phyloP scores from a whole-genome alignment of 176 grass and related monocot genomes.

The Oryza longistaminata region DNA sequence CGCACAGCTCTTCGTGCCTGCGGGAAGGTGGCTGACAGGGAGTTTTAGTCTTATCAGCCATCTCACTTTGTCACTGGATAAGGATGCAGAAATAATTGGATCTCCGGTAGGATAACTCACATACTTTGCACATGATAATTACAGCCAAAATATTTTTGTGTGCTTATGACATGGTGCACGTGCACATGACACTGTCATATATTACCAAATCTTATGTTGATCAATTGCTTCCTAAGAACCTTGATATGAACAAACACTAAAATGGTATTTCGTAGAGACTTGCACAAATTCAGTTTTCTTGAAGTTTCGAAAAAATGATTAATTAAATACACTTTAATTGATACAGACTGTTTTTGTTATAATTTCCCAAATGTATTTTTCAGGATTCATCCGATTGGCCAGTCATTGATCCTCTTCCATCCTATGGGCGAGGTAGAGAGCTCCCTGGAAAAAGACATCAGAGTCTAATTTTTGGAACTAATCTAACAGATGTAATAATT shows the following conservation, averaged over 20 bases:
- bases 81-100: slow-evolving; percentile 88
- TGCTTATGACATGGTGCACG: background rate
- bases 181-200: background rate
- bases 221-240: background rate
- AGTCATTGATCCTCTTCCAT: slow-evolving; percentile 81
- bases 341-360: background rate
- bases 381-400: slow-evolving; percentile 80
- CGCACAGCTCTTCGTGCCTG: slow-evolving; percentile 86
- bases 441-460: slow-evolving; percentile 83
- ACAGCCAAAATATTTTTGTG: background rate
- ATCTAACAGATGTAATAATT: slow-evolving; percentile 88
- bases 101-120: slow-evolving; percentile 56
- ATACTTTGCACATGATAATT: background rate
- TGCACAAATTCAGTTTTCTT: slow-evolving; percentile 5
- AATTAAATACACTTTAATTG: background rate
- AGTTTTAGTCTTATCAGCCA: slow-evolving; percentile 96
- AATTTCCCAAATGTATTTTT: slow-evolving; percentile 3
- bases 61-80: slow-evolving; percentile 85
- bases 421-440: slow-evolving; percentile 88
- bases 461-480: slow-evolving; percentile 84
- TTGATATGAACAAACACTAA: background rate
- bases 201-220: background rate
- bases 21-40: slow-evolving; percentile 93
- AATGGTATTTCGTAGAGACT: background rate
- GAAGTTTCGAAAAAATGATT: background rate